phyloP scores from a whole-genome alignment of 345 rosid genomes.

The Gossypium raimondii region DNA sequence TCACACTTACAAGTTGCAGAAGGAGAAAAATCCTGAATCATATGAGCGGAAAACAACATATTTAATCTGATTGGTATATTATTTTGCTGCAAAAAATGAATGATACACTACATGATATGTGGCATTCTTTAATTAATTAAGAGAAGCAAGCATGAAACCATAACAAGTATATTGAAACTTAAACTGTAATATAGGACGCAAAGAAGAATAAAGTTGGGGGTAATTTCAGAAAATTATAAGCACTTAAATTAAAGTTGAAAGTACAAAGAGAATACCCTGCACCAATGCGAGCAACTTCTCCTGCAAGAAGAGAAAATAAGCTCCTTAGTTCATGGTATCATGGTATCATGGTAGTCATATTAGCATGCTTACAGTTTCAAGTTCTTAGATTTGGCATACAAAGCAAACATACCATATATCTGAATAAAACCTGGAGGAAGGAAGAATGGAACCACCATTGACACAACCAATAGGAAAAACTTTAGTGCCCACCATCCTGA shows the following conservation, averaged over 20 bases:
- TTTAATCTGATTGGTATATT: constrained; percentile 16
- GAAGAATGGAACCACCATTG: constrained; percentile 57
- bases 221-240: background rate
- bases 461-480: constrained; percentile 39
- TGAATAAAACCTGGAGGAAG: constrained; percentile 56
- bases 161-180: background rate
- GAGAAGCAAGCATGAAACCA: background rate
- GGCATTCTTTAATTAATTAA: background rate
- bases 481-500: constrained; percentile 65
- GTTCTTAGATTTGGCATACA: background rate
- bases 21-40: constrained; percentile 60
- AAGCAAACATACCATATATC: constrained; percentile 52
- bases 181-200: background rate
- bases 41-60: background rate
- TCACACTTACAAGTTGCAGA: constrained; percentile 82
- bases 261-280: constrained; percentile 68
- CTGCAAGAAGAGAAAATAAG: constrained; percentile 38
- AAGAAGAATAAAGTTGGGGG: background rate
- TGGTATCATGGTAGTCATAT: constrained; percentile 1
- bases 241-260: constrained; percentile 8
- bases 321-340: constrained; percentile 3
- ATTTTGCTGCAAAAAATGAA: background rate
- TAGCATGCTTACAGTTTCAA: constrained; percentile 2
- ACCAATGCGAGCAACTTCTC: constrained; percentile 81
- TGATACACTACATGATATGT: background rate